These are phyloP conservation scores for Colletotrichum caudatum DNA, from an alignment of 2,329 filamentous ascomycete genomes.

Conservation along the genomic window DNA sequence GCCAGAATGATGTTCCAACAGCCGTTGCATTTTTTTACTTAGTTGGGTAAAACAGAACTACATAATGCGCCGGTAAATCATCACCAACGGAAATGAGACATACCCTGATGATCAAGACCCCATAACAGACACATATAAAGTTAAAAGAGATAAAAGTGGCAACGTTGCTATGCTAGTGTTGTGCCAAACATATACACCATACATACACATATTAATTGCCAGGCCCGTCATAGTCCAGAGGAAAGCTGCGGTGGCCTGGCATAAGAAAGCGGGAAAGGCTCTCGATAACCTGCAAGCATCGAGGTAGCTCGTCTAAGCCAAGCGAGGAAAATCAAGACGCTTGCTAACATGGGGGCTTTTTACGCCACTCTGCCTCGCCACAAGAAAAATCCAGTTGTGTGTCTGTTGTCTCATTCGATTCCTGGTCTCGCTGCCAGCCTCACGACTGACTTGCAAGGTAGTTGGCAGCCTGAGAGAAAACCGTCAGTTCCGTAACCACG, in stretches of 20 bases:
- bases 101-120: background rate
- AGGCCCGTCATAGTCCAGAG: constrained; percentile 12
- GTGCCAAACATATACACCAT: constrained; percentile 31
- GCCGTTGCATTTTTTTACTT: background rate
- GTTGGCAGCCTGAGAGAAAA: constrained; percentile 62
- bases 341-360: constrained; percentile 27
- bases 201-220: constrained; percentile 33
- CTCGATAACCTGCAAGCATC: constrained; percentile 16
- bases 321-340: constrained; percentile 28
- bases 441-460: constrained; percentile 67
- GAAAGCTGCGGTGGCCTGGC: constrained; percentile 7
- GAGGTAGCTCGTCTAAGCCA: constrained; percentile 37
- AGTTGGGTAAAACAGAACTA: background rate
- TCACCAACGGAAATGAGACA: background rate
- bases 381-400: constrained; percentile 28
- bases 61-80: background rate
- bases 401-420: constrained; percentile 6
- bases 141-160: background rate
- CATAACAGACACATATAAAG: background rate
- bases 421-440: constrained; percentile 25
- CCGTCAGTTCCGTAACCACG: background rate
- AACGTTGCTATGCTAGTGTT: constrained; percentile 30
- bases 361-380: constrained; percentile 26
- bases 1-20: too few relatives aligned
- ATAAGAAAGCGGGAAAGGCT: background rate